Percentiles rank a stretch among this genome's conserved stretches.
Conservation (phyloP, 108 stramenopile species). For the Cyclotella choctawhatcheeana region DNA sequence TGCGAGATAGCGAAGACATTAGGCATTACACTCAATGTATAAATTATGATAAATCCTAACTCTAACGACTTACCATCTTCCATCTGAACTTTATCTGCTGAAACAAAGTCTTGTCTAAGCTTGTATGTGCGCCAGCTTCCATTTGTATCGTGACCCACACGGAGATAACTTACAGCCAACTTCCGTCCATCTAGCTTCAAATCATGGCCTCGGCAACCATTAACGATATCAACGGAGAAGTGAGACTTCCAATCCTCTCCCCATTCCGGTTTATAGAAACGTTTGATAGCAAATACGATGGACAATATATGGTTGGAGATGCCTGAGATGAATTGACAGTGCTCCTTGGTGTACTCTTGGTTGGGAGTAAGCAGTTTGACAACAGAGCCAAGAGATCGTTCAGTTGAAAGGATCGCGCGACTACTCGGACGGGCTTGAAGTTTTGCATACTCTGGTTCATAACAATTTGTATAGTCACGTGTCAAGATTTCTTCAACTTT, state of each 20-base stretch:
- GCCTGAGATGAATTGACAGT: constrained; percentile 48
- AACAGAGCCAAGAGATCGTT: constrained; percentile 58
- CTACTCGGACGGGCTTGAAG: constrained; percentile 29
- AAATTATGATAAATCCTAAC: too few species aligned
- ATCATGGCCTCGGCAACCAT: constrained; percentile 61
- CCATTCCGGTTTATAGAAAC: constrained; percentile 57
- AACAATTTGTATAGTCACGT: constrained; percentile 53
- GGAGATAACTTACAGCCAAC: constrained; percentile 57
- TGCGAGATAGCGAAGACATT: too few species aligned
- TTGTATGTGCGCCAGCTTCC: constrained; percentile 63
- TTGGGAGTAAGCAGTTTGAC: constrained; percentile 64
- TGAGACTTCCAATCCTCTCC: constrained; percentile 50
- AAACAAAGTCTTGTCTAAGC: constrained; percentile 59
- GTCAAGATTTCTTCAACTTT: constrained; percentile 44
- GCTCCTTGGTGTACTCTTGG: constrained; percentile 56
- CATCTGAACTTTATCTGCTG: constrained; percentile 68
- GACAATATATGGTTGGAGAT: constrained; percentile 58
- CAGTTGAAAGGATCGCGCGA: constrained; percentile 44
- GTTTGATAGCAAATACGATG: constrained; percentile 64
- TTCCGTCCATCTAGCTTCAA: constrained; percentile 58
- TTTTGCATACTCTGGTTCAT: constrained; percentile 50
- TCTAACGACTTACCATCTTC: too few species aligned
- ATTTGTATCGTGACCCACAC: constrained; percentile 51
- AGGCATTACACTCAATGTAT: too few species aligned
- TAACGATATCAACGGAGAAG: constrained; percentile 61